Conservation (phyloP, 108 stramenopile genomes). For the Hondaea fermentalgiana region DNA sequence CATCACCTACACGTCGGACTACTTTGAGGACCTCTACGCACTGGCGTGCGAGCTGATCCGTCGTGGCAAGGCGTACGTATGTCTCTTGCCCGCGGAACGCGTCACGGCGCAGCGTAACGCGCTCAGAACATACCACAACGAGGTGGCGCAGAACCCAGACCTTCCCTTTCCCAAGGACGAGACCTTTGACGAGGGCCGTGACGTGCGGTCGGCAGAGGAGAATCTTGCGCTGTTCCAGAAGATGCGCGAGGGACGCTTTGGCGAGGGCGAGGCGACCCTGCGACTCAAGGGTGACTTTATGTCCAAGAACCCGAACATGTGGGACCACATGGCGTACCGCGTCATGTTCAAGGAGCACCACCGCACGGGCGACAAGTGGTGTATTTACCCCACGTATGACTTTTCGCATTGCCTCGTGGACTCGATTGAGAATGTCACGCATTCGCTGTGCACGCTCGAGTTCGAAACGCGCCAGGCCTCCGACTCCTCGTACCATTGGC, state of each 20-base stretch:
- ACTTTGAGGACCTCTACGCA: conserved; percentile 76
- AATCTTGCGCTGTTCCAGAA: conserved; percentile 78
- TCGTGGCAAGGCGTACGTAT: conserved; percentile 88
- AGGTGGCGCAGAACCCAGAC: background rate
- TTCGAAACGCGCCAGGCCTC: conserved; percentile 93
- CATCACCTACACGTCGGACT: conserved; percentile 87
- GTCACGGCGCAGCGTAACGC: conserved; percentile 82
- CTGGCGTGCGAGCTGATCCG: conserved; percentile 77
- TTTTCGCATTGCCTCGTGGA: conserved; percentile 95
- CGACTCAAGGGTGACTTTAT: conserved; percentile 95
- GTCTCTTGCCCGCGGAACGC: conserved; percentile 87
- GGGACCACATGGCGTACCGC: conserved; percentile 80
- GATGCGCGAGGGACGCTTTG: conserved; percentile 77
- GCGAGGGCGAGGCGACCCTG: conserved; percentile 82
- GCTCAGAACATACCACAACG: conserved; percentile 50
- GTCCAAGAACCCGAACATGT: conserved; percentile 79
- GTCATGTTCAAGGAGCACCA: conserved; percentile 90
- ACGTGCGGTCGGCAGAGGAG: conserved; percentile 69
- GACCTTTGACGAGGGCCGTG: conserved; percentile 35
- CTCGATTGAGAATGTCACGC: conserved; percentile 93
- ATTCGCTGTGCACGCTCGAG: conserved; percentile 96
- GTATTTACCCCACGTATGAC: conserved; percentile 97
- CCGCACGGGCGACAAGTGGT: conserved; percentile 89
- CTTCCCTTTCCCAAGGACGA: background rate
- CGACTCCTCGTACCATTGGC: conserved; percentile 78